These are phyloP conservation scores for Sphagnum tenellum DNA, from an alignment of 225 moss, liverwort and hornwort species.

Conservation along the genomic window DNA sequence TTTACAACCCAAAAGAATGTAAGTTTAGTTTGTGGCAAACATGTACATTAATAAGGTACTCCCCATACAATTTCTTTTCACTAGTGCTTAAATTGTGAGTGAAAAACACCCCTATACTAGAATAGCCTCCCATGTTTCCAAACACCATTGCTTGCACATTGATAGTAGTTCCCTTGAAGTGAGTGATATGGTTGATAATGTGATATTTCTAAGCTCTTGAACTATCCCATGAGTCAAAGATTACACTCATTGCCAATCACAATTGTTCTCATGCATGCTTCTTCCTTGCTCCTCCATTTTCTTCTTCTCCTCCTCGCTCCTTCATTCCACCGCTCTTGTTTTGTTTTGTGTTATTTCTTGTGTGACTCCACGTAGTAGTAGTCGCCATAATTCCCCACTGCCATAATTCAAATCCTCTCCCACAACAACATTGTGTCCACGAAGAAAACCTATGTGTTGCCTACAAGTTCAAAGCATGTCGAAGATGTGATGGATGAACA, in stretches of 20 bases:
- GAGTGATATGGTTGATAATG: conserved; percentile 72
- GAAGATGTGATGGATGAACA: no score
- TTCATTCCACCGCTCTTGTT: no score
- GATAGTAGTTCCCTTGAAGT: conserved; percentile 73
- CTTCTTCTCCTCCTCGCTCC: no score
- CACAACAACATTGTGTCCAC: no score
- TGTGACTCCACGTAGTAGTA: no score
- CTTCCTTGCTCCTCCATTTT: no score
- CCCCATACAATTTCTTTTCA: conserved; percentile 88
- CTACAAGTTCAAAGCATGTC: no score
- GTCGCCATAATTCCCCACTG: no score
- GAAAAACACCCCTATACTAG: conserved; percentile 90
- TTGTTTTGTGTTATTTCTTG: no score
- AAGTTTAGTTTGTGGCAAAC: conserved; percentile 12
- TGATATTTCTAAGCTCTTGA: conserved; percentile 80
- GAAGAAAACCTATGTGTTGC: no score
- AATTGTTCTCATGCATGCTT: conserved; percentile 26
- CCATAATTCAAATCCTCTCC: no score
- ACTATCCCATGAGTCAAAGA: conserved; percentile 90
- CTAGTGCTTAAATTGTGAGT: conserved; percentile 92
- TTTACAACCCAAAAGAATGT: no score
- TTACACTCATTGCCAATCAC: conserved; percentile 64
- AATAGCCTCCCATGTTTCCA: conserved; percentile 80
- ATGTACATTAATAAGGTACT: conserved; percentile 92
- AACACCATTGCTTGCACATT: conserved; percentile 98